phyloP scores from a whole-genome alignment of 441 rosid species.

The Erodium moschatum region DNA sequence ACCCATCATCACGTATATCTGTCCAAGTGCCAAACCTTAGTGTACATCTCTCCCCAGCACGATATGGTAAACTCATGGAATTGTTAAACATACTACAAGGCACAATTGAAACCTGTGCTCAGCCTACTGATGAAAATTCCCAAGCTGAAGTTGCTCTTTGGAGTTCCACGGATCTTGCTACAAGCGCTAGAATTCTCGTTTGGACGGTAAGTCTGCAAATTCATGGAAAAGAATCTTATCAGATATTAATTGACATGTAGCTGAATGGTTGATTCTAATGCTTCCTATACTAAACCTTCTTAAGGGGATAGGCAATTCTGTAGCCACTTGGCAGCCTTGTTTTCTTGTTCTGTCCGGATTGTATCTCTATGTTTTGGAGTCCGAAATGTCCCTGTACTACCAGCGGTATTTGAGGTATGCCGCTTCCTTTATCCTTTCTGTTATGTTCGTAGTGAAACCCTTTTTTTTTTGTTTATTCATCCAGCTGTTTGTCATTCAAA shows the following conservation, averaged over 20 bases:
- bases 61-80: conserved; percentile 73
- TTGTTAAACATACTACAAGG: conserved; percentile 50
- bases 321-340: conserved; percentile 94
- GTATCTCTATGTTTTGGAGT: conserved; percentile 77
- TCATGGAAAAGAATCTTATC: conserved; percentile 17
- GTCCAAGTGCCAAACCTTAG: conserved; percentile 95
- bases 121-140: conserved; percentile 54
- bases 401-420: conserved; percentile 83
- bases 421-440: conserved; percentile 18
- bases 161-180: conserved; percentile 65
- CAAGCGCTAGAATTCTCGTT: conserved; percentile 76
- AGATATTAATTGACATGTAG: conserved; percentile 15
- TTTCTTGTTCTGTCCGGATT: conserved; percentile 81
- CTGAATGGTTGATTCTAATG: conserved; percentile 13
- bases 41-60: conserved; percentile 85
- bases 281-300: conserved; percentile 17
- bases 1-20: conserved; percentile 85
- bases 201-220: conserved; percentile 62
- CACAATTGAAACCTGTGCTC: conserved; percentile 52
- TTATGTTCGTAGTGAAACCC: background rate
- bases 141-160: conserved; percentile 55
- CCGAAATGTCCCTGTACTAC: conserved; percentile 66
- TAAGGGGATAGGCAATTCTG: conserved; percentile 93
- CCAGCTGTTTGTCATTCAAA: background rate
- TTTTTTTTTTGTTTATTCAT: conserved; percentile 8